Base-by-base conservation (phyloP, 768 basidiomycete species). In the Lactarius trivialis region DNA sequence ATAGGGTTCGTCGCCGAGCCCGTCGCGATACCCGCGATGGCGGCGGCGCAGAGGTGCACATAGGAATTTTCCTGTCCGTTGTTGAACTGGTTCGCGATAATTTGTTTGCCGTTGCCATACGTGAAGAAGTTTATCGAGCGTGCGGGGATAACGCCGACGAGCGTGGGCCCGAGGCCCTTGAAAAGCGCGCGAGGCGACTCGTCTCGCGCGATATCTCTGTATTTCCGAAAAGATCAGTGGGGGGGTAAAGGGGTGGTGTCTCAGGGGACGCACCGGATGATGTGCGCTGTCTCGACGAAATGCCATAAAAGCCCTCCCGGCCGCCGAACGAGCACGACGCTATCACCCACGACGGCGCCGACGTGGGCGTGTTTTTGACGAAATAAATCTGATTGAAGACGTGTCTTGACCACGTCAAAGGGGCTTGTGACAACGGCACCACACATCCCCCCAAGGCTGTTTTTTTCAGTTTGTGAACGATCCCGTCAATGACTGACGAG, bases 371-470 rank as follows among this genome's bases (percentile, higher is more conserved):
- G 76, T 57, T 78, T 80, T 61, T 78, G 77, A 33, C 76, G 74
- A 71, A 94, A 97, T 24, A 98, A 77, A 74, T 86, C 86, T 2
- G 93, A 96, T 75, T 99, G 97, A 7, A 98, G 78, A 4, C 97
- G 88, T 48, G 97, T 99, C 77, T 98, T 98, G 65, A 98, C 94
- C 34, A 99, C 93, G 74, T 99, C 97, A 69, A 99, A 96, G 0
- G 97, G 96, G 49, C 93, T 93, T 0, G 97, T 99, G 3, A 98
- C 87, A 62, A 97, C 89, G 19, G 94, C 94, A 36, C 96, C 97
- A 70, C 92, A 92, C 94, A 98, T 96, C 43, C 95, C 97, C 28
- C 96, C 97, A 19, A 98, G 77, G 24, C 96, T 98, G 59, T 45
- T 48, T 48, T 48, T 45, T 45, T 21, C 14, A 8, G 6, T 2